Evolutionary conservation across 208 protist genomes (phyloP).

Genomic region (Crithidia thermophila): DNA sequence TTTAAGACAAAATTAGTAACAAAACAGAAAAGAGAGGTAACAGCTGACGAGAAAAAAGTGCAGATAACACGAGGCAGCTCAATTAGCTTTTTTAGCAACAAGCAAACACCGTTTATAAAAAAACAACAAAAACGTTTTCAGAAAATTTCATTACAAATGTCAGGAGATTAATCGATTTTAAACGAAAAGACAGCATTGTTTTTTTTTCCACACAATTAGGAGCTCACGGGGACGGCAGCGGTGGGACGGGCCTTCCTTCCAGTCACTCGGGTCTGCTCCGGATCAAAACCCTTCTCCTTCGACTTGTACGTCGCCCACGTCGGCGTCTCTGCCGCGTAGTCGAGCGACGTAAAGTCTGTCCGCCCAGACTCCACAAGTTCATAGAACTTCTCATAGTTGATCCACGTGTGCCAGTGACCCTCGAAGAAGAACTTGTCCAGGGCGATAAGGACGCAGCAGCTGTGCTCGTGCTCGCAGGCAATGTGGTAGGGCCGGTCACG

Average conservation of each 20-base stretch:
- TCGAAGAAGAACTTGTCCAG: conserved; percentile 84
- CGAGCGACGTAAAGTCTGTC: conserved; percentile 68
- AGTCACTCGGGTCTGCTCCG: conserved; percentile 66
- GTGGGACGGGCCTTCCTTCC: conserved; percentile 69
- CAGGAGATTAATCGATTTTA: too few relatives aligned
- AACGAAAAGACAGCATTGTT: too few relatives aligned
- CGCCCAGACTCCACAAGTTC: conserved; percentile 47
- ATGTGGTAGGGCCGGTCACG: conserved; percentile 81
- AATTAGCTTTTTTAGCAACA: neutral
- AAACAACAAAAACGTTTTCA: neutral
- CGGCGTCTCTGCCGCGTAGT: conserved; percentile 81
- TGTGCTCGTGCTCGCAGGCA: conserved; percentile 93
- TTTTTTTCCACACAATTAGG: conserved; percentile 23
- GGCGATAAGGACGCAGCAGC: conserved; percentile 92
- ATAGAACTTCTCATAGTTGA: conserved; percentile 89
- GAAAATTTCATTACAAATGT: too few relatives aligned
- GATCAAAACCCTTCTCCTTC: conserved; percentile 90
- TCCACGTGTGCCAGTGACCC: conserved; percentile 90
- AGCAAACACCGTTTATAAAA: neutral
- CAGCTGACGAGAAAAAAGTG: too few relatives aligned
- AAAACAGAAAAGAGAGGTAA: too few relatives aligned
- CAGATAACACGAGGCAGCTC: too few relatives aligned
- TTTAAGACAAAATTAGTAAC: too few relatives aligned
- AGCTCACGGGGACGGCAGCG: conserved; percentile 33
- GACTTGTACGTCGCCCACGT: conserved; percentile 85